Base-by-base conservation (phyloP, 2,329 filamentous ascomycete species). In the Mycogone perniciosa region DNA sequence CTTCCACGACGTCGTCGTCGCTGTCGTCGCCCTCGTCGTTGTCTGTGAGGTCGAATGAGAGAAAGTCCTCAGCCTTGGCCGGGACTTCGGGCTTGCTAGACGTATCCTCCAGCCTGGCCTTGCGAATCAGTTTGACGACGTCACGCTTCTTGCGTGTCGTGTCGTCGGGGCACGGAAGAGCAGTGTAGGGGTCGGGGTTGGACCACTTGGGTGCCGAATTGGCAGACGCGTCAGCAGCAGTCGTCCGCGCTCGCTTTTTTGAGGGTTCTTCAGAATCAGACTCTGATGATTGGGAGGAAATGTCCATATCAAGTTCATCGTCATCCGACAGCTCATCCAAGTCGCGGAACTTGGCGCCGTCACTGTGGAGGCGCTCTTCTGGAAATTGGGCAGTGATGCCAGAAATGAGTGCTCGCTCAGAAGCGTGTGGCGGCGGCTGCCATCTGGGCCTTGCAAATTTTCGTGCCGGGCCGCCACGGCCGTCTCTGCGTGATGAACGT, bases 171-270 rank as follows among this genome's bases (percentile, higher is more conserved):
- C 89, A 90, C 7, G 92, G 92, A 7, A 96, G 74, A 2, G 82
- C 87, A 5, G 89, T 95, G 68, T 97, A 96, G 0, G 91, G 90
- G 65, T 97, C 92, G 4, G 92, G 91, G 60, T 97, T 97, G 4
- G 90, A 96, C 92, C 92, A 97, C 66, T 87, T 90, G 3, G 90
- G 89, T 5, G 65, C 68, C 10, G 73, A 70, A 49, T 74, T 72
- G 26, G 67, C 62, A n/a, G 70, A 64, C 7, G 65, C 65, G 11
- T 61, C 56, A 4, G 64, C 55, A 2, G 58, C 58, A 7, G 60
- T 46, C 4, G 42, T 67, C 56, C 61, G 63, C 57, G 58, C 60
- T 51, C 55, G 62, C 48, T 71, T 72, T 48, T 66, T 66, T 4
- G 70, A 68, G 3, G 71, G 73, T 1, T 67, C 67, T 8, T 77